Evolutionary conservation across 73 alveolate genomes (phyloP).

Genomic region (Paramecium tetraurelia): DNA sequence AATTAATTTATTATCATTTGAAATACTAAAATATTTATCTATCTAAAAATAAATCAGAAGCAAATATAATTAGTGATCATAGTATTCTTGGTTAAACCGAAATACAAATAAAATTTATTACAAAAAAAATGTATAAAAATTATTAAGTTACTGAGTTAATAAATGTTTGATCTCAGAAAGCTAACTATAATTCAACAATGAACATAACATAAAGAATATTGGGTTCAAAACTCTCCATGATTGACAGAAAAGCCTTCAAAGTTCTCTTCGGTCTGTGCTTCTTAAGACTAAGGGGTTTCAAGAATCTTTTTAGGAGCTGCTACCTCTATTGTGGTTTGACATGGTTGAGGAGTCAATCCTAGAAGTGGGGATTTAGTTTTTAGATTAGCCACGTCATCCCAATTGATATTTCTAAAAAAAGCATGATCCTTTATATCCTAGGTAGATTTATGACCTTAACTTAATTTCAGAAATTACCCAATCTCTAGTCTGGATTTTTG

Average conservation of each 20-base stretch:
- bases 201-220: not conserved
- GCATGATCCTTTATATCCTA: constrained; percentile 68
- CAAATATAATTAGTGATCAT: not conserved
- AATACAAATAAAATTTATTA: not conserved
- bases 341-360: not conserved
- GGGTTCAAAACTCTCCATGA: not conserved
- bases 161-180: not conserved
- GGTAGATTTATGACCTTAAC: constrained; percentile 12
- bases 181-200: not conserved
- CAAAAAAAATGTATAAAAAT: not conserved
- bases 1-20: not conserved
- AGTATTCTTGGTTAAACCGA: not conserved
- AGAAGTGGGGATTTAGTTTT: not conserved
- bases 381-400: constrained; percentile 64
- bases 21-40: not conserved
- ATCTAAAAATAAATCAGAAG: not conserved
- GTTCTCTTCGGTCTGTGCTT: not conserved
- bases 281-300: constrained; percentile 10
- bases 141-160: not conserved
- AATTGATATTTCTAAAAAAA: constrained; percentile 60
- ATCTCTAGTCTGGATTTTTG: constrained; percentile 2
- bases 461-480: not conserved
- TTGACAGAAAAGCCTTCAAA: not conserved
- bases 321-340: not conserved
- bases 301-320: not conserved